Base-by-base conservation (phyloP, 2,329 filamentous ascomycete genomes). In the Westerdykella sp. region DNA sequence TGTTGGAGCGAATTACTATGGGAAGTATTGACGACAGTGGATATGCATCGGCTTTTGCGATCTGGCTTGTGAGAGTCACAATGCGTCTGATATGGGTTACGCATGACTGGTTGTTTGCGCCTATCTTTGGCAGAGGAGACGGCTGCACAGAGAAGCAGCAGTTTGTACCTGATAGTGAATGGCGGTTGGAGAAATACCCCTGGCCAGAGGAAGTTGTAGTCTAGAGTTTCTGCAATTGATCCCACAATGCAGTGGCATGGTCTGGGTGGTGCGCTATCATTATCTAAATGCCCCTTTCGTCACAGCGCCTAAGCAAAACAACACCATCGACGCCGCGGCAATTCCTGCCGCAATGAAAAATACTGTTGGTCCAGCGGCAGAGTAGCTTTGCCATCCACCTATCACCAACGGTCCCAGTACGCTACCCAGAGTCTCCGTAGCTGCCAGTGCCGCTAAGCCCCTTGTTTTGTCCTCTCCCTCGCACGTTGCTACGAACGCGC, bases 71-170 rank as follows among this genome's bases (percentile, higher is more conserved):
- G 12, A 25, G 46, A 13, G 6, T 22, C 15, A 34, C 34, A 4
- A 28, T 48, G 28, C 12, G 23, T 15, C 4, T 46, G 14, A 45
- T 48, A 10, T 48, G 46, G 46, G 10, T 18, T 12, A 11, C n/a
- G 18, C 46, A 48, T 28, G 43, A 48, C 34, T 43, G 14, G 13
- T 16, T 46, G 3, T 42, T 42, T 37, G 38, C 43, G 2, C 43
- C 46, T 2, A 31, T 49, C 2, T 49, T 40, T 25, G 47, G 44
- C 2, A 25, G 44, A 5, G 47, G 47, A 12, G 47, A 49, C 35
- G 47, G 47, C 25, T 4, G 25, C 11, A 10, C 25, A 28, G 25
- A 28, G 7, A 9, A 12, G 9, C 11, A 9, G 11, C 25, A 28
- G 25, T 10, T 10, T 28, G 25, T 28, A 10, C 9, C 25, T 28